Evolutionary conservation across 1,284 basidiomycete species (phyloP), one percentile per base, ranked within the genome.

Genomic region (Chondrostereum purpureum): DNA sequence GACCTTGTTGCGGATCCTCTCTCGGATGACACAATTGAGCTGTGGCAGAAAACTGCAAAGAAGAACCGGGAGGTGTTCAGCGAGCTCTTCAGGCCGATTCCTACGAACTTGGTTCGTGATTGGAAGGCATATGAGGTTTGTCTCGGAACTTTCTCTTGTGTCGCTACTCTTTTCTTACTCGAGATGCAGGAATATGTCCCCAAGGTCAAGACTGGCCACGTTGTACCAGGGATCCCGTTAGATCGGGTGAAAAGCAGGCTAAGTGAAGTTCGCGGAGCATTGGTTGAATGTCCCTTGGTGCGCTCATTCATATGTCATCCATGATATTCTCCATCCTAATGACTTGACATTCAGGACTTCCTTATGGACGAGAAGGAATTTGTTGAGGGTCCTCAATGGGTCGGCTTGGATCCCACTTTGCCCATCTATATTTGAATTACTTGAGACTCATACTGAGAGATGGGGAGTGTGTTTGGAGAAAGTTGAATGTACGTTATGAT

Each of bases 71-170:
- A 85, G 56, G 72, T 89, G 47, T 93, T 88, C 57, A 80, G 81
- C 3, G 86, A 92, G 60, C 62, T 94, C 43, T 93, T 93, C 74
- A 75, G 79, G 34, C 79, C 84, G 42, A 79, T 93, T 5, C 92
- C 93, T 0, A 83, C 80, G 17, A 88, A 94, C 61, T 66, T 83
- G 20, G 85, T 94, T 44, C 72, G 80, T 53, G 73, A 72, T 48
- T 92, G 88, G 89, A 68, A 74, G 16, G 75, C 80, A 4, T 95
- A 94, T 60, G 80, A 83, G 48, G 86, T 85, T 54, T 57, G 79
- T 61, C 47, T 50, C 23, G n/a, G 50, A 50, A 14, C 55, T 61
- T 27, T 56, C 57, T 34, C 39, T 50, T 53, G 27, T 35, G 36
- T 17, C 10, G 5, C 35, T 33, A 13, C 17, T 42, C 14, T n/a